These are phyloP conservation scores for Talaromyces islandicus DNA, from an alignment of 2,329 filamentous ascomycete genomes.

Conservation along the genomic window DNA sequence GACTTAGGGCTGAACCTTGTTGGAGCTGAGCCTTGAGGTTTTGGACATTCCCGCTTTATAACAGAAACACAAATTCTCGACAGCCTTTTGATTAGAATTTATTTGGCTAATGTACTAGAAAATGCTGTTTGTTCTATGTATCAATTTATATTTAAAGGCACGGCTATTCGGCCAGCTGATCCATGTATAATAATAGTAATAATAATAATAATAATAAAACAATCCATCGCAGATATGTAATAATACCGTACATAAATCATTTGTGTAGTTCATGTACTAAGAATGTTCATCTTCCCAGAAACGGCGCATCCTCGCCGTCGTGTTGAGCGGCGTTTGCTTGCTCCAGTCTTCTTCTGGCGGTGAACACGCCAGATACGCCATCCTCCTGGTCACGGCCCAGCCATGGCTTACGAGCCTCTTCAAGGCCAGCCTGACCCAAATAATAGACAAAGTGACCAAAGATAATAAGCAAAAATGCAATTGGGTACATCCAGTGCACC, in stretches of 20 bases:
- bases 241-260: neutral
- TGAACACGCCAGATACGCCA: conserved; percentile 74
- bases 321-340: neutral
- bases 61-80: neutral
- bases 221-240: neutral
- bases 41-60: neutral
- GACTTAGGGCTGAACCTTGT: neutral
- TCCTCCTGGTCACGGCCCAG: conserved; percentile 78
- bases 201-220: no score
- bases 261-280: neutral
- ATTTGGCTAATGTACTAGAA: neutral
- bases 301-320: neutral
- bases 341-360: conserved; percentile 69
- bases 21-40: neutral
- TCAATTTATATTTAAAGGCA: neutral
- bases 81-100: neutral
- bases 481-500: conserved; percentile 88
- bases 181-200: neutral
- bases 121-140: neutral
- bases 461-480: conserved; percentile 91
- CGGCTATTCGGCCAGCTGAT: neutral
- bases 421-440: conserved; percentile 70
- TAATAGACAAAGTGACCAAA: conserved; percentile 83
- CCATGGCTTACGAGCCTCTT: conserved; percentile 93
- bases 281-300: neutral